phyloP scores from a whole-genome alignment of 2,329 filamentous ascomycete species.

The Chrysoporthe cubensis region DNA sequence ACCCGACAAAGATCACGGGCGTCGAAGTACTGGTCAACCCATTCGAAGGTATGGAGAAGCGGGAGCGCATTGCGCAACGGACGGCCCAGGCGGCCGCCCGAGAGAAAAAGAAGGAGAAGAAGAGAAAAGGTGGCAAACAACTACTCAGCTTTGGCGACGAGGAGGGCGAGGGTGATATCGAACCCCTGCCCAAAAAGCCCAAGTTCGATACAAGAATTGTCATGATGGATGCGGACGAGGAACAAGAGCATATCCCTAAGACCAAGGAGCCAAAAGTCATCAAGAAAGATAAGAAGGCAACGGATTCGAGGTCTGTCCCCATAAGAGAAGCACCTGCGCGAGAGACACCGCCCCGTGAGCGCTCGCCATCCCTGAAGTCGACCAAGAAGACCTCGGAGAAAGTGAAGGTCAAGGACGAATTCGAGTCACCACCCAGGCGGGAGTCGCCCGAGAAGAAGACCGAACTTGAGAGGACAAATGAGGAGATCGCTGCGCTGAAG shows the following conservation, averaged over 20 bases:
- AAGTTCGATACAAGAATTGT: constrained; percentile 81
- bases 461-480: constrained; percentile 71
- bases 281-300: constrained; percentile 36
- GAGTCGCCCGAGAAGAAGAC: constrained; percentile 46
- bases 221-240: constrained; percentile 67
- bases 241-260: constrained; percentile 38
- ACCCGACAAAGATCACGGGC: constrained; percentile 77
- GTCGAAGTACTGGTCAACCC: constrained; percentile 81
- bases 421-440: constrained; percentile 44
- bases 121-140: constrained; percentile 76
- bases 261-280: constrained; percentile 35
- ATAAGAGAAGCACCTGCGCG: constrained; percentile 37
- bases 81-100: constrained; percentile 48
- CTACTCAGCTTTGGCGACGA: constrained; percentile 78
- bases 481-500: constrained; percentile 79
- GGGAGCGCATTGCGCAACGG: constrained; percentile 60
- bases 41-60: constrained; percentile 79
- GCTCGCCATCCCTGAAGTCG: constrained; percentile 10
- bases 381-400: constrained; percentile 18
- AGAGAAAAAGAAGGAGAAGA: constrained; percentile 63
- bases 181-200: constrained; percentile 70
- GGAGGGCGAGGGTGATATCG: constrained; percentile 61
- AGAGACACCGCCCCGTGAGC: constrained; percentile 29
- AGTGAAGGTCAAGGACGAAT: constrained; percentile 26
- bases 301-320: constrained; percentile 22